Evolutionary conservation across 2,329 filamentous ascomycete genomes (phyloP).

Genomic region (Epichloe hybrida): DNA sequence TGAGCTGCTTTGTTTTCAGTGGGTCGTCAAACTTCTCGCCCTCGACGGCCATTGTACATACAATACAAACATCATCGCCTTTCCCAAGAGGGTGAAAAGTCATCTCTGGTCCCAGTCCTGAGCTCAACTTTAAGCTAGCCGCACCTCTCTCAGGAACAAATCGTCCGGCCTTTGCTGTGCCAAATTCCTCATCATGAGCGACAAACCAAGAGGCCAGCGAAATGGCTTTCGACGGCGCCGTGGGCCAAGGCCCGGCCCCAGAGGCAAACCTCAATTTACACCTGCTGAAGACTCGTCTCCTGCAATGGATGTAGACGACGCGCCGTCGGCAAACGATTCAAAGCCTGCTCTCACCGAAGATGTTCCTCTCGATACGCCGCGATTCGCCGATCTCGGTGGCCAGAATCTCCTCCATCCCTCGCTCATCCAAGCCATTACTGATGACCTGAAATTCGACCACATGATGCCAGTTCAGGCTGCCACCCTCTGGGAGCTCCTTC

Average conservation of each 20-base stretch:
- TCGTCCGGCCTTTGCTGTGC: background rate
- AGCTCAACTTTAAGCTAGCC: no score
- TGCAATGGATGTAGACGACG: background rate
- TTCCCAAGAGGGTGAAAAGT: background rate
- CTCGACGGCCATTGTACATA: background rate
- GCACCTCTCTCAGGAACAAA: no score
- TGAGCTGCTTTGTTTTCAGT: background rate
- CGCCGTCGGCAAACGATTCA: background rate
- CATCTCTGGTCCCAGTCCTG: background rate
- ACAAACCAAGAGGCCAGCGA: background rate
- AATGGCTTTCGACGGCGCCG: conserved; percentile 1
- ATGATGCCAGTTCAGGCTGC: conserved; percentile 44
- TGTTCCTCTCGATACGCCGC: conserved; percentile 29
- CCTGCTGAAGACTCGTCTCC: background rate
- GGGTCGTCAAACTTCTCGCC: background rate
- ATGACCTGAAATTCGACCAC: conserved; percentile 35
- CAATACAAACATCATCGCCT: background rate
- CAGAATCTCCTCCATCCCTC: conserved; percentile 28
- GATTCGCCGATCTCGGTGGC: conserved; percentile 30
- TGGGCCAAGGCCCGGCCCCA: background rate
- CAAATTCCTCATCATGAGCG: background rate
- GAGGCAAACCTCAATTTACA: background rate
- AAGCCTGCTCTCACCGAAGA: conserved; percentile 9
- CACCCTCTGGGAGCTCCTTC: conserved; percentile 33
- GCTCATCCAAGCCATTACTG: conserved; percentile 32